These are phyloP conservation scores for Trichocomaceae sp. DNA, from an alignment of 2,329 filamentous ascomycete genomes.

Conservation along the genomic window DNA sequence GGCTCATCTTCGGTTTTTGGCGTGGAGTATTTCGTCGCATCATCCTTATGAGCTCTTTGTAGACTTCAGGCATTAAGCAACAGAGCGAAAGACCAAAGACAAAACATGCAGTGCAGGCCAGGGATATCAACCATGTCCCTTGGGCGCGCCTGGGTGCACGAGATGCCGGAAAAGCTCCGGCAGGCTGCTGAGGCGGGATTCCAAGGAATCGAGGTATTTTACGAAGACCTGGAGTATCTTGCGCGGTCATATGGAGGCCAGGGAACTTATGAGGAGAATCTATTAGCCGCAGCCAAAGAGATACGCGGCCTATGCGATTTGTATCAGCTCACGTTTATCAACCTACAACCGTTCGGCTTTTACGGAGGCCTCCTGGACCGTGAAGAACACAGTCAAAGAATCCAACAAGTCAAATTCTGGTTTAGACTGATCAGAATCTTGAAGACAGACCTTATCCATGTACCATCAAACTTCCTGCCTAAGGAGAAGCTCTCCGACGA, in stretches of 20 bases:
- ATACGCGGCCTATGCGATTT: slow-evolving; percentile 45
- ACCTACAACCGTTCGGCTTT: slow-evolving; percentile 66
- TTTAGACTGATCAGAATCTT: slow-evolving; percentile 56
- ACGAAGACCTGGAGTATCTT: slow-evolving; percentile 64
- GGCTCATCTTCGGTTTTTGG: background rate
- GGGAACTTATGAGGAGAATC: slow-evolving; percentile 37
- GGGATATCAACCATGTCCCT: slow-evolving; percentile 70
- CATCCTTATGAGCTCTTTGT: too few relatives aligned
- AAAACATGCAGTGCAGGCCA: slow-evolving; percentile 27
- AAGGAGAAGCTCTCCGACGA: slow-evolving; percentile 33
- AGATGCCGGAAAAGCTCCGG: slow-evolving; percentile 58
- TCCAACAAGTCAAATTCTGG: slow-evolving; percentile 57
- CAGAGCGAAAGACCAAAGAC: background rate
- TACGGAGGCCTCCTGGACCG: slow-evolving; percentile 64
- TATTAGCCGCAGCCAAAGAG: slow-evolving; percentile 51
- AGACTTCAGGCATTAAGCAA: background rate
- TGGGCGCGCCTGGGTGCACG: slow-evolving; percentile 64
- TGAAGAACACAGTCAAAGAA: slow-evolving; percentile 41
- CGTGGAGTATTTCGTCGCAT: background rate
- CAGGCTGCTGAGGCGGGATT: slow-evolving; percentile 60
- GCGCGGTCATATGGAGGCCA: slow-evolving; percentile 40
- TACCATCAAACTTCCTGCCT: slow-evolving; percentile 63
- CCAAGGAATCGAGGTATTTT: slow-evolving; percentile 67
- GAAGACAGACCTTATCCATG: slow-evolving; percentile 57
- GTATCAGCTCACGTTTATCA: slow-evolving; percentile 26